These are phyloP conservation scores for Nymphaea colorata DNA, from an alignment of 164 flowering plant species.

Conservation along the genomic window DNA sequence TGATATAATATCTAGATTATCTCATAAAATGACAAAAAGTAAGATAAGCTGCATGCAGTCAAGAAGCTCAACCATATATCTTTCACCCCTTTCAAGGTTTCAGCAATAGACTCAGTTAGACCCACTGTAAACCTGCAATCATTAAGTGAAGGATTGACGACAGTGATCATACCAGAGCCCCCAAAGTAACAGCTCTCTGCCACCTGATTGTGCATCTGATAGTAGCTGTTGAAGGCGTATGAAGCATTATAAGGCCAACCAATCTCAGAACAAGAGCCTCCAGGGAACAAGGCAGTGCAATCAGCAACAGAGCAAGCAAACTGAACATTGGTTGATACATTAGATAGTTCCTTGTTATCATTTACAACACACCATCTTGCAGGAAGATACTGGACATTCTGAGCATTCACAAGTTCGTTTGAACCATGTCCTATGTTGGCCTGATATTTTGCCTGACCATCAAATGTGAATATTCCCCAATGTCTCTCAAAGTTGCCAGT, in stretches of 20 bases:
- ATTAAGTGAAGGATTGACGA: conserved; percentile 71
- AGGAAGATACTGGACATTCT: conserved; percentile 58
- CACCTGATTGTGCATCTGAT: conserved; percentile 69
- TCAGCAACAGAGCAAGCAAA: conserved; percentile 63
- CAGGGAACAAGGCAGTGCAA: conserved; percentile 59
- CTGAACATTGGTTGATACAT: conserved; percentile 37
- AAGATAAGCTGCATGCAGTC: background rate
- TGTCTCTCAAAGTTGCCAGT: conserved; percentile 67
- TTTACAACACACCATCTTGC: conserved; percentile 86
- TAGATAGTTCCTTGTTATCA: conserved; percentile 52
- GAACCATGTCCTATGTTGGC: conserved; percentile 43
- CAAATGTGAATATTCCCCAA: conserved; percentile 89
- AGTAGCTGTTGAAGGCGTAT: conserved; percentile 80
- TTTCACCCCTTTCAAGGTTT: background rate
- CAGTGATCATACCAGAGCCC: conserved; percentile 80
- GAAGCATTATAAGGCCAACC: conserved; percentile 82
- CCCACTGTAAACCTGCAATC: conserved; percentile 55
- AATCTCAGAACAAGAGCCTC: conserved; percentile 71
- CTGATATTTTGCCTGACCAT: conserved; percentile 82
- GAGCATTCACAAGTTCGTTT: conserved; percentile 44
- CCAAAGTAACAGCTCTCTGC: conserved; percentile 72
- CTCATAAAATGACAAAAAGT: background rate
- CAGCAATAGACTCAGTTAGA: conserved; percentile 11
- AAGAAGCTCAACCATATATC: background rate
- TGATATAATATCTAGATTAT: background rate